Base-by-base conservation (phyloP, 2,329 filamentous ascomycete species). In the Botrytis aclada region DNA sequence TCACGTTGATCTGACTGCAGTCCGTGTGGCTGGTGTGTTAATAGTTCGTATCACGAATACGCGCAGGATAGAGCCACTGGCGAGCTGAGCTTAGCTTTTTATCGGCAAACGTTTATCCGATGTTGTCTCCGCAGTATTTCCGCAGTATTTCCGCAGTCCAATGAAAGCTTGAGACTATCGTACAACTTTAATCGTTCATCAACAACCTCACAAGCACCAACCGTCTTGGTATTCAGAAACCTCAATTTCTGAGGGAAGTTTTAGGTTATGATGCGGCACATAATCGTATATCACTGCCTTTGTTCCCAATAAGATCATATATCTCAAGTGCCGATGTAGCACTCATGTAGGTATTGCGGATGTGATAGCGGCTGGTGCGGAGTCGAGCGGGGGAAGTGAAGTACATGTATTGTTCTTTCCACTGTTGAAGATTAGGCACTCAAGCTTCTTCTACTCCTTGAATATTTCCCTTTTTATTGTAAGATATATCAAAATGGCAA, bases 401-500 rank as follows among this genome's bases (percentile, higher is more conserved):
- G 47, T 56, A 39, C 41, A 67, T 66, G 45, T 47, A 56, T 41
- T 18, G 29, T 37, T 47, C 63, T 65, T 45, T 67, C 47, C 47
- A 41, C 45, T 14, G 41, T 67, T 32, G 34, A 67, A 41, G 34
- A 32, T 22, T 14, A 20, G 43, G 43, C 22, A 29, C 5, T 12
- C 8, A 1, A 54, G 34, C 47, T 51, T 66, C 22, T 29, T n/a
- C 32, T 66, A 14, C 45, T 34, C 29, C 14, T 51, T 66, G 25
- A 34, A 54, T 39, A 29, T 18, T 29, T 54, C 5, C 9, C 7
- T 41, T n/a, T 41, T 8, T 10, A 32, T 6, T 32, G 1, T 37
- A 22, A 41, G 29, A 18, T 41, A 67, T n/a, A 56, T 37, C 62
- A 72, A 71, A 60, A 76, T 75, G 75, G 41, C 72, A 34, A 69